A percentile compares a stretch with the other conserved stretches of the same genome.
Conservation (phyloP, 73 alveolate species). For the Paramecium tetraurelia region DNA sequence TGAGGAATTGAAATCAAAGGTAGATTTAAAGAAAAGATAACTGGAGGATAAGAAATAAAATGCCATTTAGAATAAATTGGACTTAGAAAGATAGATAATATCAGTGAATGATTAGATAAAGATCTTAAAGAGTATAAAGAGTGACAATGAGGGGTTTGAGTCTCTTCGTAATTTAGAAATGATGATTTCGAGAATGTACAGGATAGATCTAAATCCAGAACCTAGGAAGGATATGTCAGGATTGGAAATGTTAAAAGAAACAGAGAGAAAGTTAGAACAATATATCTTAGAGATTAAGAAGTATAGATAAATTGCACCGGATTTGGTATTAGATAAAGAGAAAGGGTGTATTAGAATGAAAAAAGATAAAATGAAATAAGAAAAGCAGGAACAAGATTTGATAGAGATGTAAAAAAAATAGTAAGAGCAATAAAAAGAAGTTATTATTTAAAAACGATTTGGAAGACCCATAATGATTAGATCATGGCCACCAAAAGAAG, state of each 20-base stretch:
- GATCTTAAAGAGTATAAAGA: slow-evolving; percentile 7
- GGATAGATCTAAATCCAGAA: slow-evolving; percentile 36
- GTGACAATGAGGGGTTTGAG: slow-evolving; percentile 6
- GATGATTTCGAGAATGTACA: slow-evolving; percentile 36
- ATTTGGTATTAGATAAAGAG: slow-evolving; percentile 11
- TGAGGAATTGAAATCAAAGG: slow-evolving; percentile 46
- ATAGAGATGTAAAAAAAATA: neutral
- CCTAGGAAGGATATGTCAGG: slow-evolving; percentile 49
- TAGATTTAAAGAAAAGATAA: neutral
- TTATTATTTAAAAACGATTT: neutral
- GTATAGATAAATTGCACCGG: neutral
- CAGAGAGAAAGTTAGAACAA: neutral
- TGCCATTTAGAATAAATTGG: neutral
- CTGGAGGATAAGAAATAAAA: slow-evolving; percentile 19
- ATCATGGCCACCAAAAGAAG: slow-evolving; percentile 49
- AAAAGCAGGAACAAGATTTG: neutral
- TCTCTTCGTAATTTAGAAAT: neutral
- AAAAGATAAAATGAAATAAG: slow-evolving; percentile 2
- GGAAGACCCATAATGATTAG: slow-evolving; percentile 17
- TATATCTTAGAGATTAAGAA: neutral
- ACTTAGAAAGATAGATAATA: neutral
- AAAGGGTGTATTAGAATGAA: neutral
- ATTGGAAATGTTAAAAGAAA: slow-evolving; percentile 46
- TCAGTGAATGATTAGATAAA: slow-evolving; percentile 13
- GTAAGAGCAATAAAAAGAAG: neutral